phyloP scores from a whole-genome alignment of 2,329 filamentous ascomycete genomes.

The Raffaelea arxii region DNA sequence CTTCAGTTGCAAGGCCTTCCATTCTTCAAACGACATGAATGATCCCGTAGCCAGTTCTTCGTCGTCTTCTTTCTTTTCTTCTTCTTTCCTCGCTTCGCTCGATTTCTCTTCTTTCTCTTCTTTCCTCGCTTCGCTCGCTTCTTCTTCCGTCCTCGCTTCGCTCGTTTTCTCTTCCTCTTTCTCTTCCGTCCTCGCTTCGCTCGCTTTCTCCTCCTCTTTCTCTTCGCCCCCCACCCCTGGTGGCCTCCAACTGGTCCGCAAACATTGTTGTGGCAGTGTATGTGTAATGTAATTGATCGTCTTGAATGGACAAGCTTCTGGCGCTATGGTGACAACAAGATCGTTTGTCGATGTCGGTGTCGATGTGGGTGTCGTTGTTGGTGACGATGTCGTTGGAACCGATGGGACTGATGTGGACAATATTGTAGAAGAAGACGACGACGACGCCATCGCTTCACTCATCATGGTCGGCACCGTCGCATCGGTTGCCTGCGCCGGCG shows the following conservation, averaged over 20 bases:
- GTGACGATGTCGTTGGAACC: background rate
- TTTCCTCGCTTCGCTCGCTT: slow-evolving; percentile 3
- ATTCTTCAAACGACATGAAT: slow-evolving; percentile 96
- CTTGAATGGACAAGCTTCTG: slow-evolving; percentile 41
- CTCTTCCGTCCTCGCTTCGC: too few relatives aligned
- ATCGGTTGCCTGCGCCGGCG: slow-evolving; percentile 8
- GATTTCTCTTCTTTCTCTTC: too few relatives aligned
- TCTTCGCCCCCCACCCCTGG: too few relatives aligned
- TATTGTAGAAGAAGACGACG: background rate
- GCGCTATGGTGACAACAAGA: too few relatives aligned
- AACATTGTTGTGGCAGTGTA: slow-evolving; percentile 64
- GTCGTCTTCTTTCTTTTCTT: slow-evolving; percentile 11
- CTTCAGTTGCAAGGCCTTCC: slow-evolving; percentile 88
- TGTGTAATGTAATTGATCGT: slow-evolving; percentile 80
- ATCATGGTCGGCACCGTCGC: background rate
- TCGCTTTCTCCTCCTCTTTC: too few relatives aligned
- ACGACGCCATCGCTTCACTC: background rate
- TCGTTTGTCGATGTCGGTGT: background rate
- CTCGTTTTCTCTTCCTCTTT: too few relatives aligned
- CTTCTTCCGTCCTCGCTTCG: too few relatives aligned
- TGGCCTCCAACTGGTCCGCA: slow-evolving; percentile 57
- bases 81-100: too few relatives aligned
- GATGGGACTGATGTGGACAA: background rate
- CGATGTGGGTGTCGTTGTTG: slow-evolving; percentile 1
- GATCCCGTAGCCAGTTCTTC: slow-evolving; percentile 46